Evolutionary conservation across 352 stramenopile species (phyloP), one percentile per base, ranked within the genome.

Genomic region (Globisporangium echinulatum): DNA sequence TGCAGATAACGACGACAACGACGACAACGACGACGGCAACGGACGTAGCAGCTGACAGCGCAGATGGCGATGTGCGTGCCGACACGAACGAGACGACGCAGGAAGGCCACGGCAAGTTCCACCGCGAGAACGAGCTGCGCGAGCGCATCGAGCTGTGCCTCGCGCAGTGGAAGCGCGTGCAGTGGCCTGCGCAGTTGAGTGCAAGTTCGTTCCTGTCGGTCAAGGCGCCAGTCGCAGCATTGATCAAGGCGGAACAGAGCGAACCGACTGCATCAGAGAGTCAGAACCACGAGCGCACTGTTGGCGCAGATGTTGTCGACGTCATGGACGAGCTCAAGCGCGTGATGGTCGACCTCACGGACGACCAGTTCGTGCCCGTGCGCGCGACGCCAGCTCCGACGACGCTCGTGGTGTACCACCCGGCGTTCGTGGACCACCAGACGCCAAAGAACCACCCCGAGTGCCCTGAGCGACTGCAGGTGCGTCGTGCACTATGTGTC

Each of bases 371-470:
- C 14, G 61, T 70, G 2, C 56, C 67, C 7, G 47, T 61, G 0
- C 49, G 58, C 8, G 62, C 70, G n/a, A 46, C 60, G 7, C 3
- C 65, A 13, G 56, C 78, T 10, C 76, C 78, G 10, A 83, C 76
- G 11, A 94, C 85, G 6, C 65, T 90, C 43, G 81, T 94, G 43
- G 69, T 91, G 55, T 94, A 94, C 55, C 85, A 94, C 52, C 82
- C 85, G 7, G 74, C 88, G 25, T 94, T 91, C 59, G 75, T 92
- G 39, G 80, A 91, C n/a, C 85, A 94, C 48, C 77, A 91, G 59
- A 94, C 85, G 5, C 85, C 85, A 7, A 85, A 87, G 61, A 78
- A 91, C 51, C 84, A 94, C 65, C 82, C 84, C 0, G 84, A 94
- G 59, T 94, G 82, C 47, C 84, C 84, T 1, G 80, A 91, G 52